Base-by-base conservation (phyloP, 2,329 filamentous ascomycete genomes). In the Mycogone perniciosa region DNA sequence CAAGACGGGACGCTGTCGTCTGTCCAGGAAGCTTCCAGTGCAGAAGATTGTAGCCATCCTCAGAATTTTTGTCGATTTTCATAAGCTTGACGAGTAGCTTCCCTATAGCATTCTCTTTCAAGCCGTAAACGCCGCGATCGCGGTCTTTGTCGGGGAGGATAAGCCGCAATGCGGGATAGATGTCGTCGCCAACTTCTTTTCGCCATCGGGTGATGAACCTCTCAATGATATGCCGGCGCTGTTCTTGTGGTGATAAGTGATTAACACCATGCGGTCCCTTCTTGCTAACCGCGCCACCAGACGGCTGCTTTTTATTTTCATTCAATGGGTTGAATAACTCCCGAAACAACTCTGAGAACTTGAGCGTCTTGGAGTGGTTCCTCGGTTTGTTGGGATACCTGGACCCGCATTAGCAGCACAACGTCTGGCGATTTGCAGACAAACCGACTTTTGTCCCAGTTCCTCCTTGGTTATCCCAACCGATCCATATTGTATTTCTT, bases 101-200 rank as follows among this genome's bases (percentile, higher is more conserved):
- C 7, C 86, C 92, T 53, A 99, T 90, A 5, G 85, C 81, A 64
- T 86, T 91, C 72, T 99, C 93, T 64, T 97, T 97, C 38, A 99
- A 75, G 1, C 92, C 89, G 62, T 97, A 99, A 74, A 96, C 90
- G 13, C 87, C 86, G 44, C 93, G 82, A 62, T 97, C 90, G 37
- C 90, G 82, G 63, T 99, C 93, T 64, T 95, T 95, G 61, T 95
- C 89, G 0, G 92, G 91, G 4, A 96, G 76, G 51, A 97, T 96
- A 43, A 99, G 79, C 20, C 93, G 84, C 67, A 99, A 80, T 2
- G 89, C 92, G 0, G 93, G 93, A 64, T 93, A 97, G 60, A 99
- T 88, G 67, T 99, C 93, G 59, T 89, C 74, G 29, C 93, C 93
- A 26, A 96, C 91, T 54, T 96, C 85, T 50, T 82, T 82, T 37